These are phyloP conservation scores for Nakazawaea ambrosiae DNA, from an alignment of 805 yeast species.

Conservation along the genomic window DNA sequence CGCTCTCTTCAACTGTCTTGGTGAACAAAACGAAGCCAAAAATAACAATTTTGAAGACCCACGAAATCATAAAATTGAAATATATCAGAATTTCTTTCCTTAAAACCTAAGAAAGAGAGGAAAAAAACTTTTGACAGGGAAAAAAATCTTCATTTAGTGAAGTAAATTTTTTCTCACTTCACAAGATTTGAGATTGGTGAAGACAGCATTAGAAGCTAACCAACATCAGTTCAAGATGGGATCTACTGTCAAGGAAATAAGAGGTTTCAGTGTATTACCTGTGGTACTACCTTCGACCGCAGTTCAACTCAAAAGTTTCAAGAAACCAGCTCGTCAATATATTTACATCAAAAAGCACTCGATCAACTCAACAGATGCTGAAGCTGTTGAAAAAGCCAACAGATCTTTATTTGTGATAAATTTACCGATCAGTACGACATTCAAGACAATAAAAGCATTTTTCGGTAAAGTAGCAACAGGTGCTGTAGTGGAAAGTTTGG, in stretches of 20 bases:
- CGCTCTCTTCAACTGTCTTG: too few species aligned
- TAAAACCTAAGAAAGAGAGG: too few species aligned
- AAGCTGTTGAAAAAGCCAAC: conserved; percentile 34
- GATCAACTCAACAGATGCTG: conserved; percentile 26
- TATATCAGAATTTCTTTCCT: too few species aligned
- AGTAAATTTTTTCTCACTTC: too few species aligned
- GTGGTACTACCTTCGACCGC: conserved; percentile 31
- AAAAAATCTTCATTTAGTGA: too few species aligned
- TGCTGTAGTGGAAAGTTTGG: conserved; percentile 46
- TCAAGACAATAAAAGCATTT: conserved; percentile 45
- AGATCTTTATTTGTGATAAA: conserved; percentile 71
- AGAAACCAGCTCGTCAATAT: conserved; percentile 38
- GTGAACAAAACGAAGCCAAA: too few species aligned
- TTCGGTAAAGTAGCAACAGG: conserved; percentile 57
- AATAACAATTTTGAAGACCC: too few species aligned
- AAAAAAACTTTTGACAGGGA: too few species aligned
- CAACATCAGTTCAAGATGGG: too few species aligned
- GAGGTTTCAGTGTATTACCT: conserved; percentile 50
- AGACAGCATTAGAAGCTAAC: too few species aligned
- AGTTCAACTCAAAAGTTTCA: conserved; percentile 12
- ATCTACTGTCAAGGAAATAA: conserved; percentile 37
- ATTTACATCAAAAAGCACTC: conserved; percentile 62
- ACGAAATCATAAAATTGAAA: too few species aligned
- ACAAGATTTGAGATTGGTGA: too few species aligned
- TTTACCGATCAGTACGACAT: conserved; percentile 57